phyloP scores from a whole-genome alignment of 306 rosid genomes.

The cucumber (Cucumis sativus) region DNA sequence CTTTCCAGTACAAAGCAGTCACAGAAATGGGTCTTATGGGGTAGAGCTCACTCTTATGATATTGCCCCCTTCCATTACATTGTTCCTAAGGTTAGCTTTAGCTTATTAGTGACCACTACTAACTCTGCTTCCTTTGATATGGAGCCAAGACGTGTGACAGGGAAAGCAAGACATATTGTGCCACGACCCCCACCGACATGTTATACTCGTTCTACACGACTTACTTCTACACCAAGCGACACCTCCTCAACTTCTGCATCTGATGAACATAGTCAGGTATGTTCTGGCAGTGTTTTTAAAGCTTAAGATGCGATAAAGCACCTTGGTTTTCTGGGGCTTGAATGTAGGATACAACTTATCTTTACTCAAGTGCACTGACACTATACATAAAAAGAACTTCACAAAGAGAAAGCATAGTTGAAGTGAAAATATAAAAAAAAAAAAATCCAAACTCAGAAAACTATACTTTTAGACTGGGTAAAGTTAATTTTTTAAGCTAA shows the following conservation, averaged over 20 bases:
- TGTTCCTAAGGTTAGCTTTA: not conserved
- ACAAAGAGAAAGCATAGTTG: no score
- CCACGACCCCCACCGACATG: slow-evolving; percentile 66
- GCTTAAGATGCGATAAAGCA: no score
- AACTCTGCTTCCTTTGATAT: not conserved
- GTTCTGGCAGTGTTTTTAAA: not conserved
- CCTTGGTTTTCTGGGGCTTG: no score
- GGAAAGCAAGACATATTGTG: slow-evolving; percentile 42
- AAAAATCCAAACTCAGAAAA: no score
- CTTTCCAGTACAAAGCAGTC: slow-evolving; percentile 78
- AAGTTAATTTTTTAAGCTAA: no score
- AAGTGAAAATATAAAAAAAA: no score
- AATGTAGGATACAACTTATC: no score
- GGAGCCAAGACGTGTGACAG: slow-evolving; percentile 39
- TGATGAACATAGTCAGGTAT: slow-evolving; percentile 50
- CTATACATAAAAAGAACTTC: no score
- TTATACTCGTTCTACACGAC: slow-evolving; percentile 21
- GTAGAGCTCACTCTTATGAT: slow-evolving; percentile 17
- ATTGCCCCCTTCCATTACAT: not conserved
- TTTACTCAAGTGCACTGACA: no score
- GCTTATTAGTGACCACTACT: not conserved
- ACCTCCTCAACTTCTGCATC: slow-evolving; percentile 8
- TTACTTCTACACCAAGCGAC: slow-evolving; percentile 14
- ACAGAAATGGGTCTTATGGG: slow-evolving; percentile 49
- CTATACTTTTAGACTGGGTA: no score